Evolutionary conservation across 305 asterid species (phyloP).

Genomic region (Ilex paraguariensis): DNA sequence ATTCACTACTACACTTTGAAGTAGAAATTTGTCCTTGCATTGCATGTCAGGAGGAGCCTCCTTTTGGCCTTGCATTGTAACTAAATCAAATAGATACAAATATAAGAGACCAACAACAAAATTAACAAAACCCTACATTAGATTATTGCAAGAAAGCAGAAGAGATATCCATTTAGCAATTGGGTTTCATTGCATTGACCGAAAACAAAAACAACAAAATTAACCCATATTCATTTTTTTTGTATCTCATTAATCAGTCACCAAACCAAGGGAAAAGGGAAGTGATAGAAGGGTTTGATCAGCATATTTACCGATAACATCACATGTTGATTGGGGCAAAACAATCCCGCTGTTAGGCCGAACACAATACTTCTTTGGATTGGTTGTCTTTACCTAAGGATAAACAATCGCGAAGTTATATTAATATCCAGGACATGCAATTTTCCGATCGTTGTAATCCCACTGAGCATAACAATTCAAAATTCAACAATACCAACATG

Average conservation of each 20-base stretch:
- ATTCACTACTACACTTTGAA: slow-evolving; percentile 37
- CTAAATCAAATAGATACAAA: slow-evolving; percentile 12
- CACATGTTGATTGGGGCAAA: slow-evolving; percentile 48
- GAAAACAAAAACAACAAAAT: no score
- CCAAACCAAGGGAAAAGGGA: no score
- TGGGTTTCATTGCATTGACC: no score
- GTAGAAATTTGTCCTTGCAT: slow-evolving; percentile 38
- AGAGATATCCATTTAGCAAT: no score
- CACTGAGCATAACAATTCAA: neutral
- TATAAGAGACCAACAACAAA: neutral
- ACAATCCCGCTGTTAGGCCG: slow-evolving; percentile 62
- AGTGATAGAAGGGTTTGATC: neutral
- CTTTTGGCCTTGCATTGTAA: slow-evolving; percentile 31
- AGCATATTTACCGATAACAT: slow-evolving; percentile 30
- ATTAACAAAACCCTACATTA: neutral
- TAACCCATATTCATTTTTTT: no score
- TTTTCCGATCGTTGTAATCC: no score
- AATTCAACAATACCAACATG: slow-evolving; percentile 1
- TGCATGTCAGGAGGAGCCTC: slow-evolving; percentile 23
- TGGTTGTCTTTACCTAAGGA: slow-evolving; percentile 55
- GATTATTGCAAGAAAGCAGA: no score
- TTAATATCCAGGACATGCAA: no score
- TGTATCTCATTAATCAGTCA: no score
- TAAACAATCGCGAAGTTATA: neutral
- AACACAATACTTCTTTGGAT: slow-evolving; percentile 59